These are phyloP conservation scores for Chaetomiaceae sp. DNA, from an alignment of 2,329 filamentous ascomycete species.

Conservation along the genomic window DNA sequence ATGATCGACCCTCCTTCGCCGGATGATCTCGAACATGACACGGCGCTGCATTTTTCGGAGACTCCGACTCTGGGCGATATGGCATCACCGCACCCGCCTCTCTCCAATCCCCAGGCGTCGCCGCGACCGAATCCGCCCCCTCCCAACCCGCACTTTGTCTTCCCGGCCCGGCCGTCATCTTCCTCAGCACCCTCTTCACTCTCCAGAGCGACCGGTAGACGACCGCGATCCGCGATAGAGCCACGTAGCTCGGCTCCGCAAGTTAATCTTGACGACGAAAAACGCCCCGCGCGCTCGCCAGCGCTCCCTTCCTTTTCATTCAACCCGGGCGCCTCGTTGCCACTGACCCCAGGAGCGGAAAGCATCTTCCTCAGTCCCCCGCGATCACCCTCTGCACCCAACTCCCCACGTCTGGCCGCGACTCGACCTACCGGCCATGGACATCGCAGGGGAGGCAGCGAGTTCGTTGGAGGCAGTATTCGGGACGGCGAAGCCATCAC, in stretches of 20 bases:
- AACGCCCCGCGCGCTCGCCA: slow-evolving; percentile 32
- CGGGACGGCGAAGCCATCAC: slow-evolving; percentile 54
- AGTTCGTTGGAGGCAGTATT: slow-evolving; percentile 75
- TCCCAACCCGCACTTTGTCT: slow-evolving; percentile 62
- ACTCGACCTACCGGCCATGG: slow-evolving; percentile 60
- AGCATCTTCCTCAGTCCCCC: slow-evolving; percentile 49
- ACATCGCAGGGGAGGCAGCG: slow-evolving; percentile 76
- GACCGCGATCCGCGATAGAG: slow-evolving; percentile 51
- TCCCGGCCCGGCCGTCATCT: slow-evolving; percentile 48
- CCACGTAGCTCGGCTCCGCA: slow-evolving; percentile 31
- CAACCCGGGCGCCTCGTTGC: slow-evolving; percentile 44
- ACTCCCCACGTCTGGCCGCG: slow-evolving; percentile 44
- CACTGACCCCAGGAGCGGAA: slow-evolving; percentile 30
- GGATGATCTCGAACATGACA: slow-evolving; percentile 15
- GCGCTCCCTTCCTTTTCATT: slow-evolving; percentile 52
- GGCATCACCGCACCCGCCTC: slow-evolving; percentile 21
- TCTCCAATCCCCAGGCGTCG: slow-evolving; percentile 32
- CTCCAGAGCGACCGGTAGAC: slow-evolving; percentile 45
- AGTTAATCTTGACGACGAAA: slow-evolving; percentile 29
- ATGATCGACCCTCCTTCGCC: slow-evolving; percentile 22
- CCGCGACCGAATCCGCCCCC: slow-evolving; percentile 39
- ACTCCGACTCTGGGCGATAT: slow-evolving; percentile 25
- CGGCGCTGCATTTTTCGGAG: slow-evolving; percentile 16
- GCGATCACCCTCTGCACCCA: slow-evolving; percentile 50
- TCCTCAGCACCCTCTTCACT: slow-evolving; percentile 44